Evolutionary conservation across 2,329 filamentous ascomycete species (phyloP), one percentile per base, ranked within the genome.

Genomic region (Plectosphaerella plurivora): DNA sequence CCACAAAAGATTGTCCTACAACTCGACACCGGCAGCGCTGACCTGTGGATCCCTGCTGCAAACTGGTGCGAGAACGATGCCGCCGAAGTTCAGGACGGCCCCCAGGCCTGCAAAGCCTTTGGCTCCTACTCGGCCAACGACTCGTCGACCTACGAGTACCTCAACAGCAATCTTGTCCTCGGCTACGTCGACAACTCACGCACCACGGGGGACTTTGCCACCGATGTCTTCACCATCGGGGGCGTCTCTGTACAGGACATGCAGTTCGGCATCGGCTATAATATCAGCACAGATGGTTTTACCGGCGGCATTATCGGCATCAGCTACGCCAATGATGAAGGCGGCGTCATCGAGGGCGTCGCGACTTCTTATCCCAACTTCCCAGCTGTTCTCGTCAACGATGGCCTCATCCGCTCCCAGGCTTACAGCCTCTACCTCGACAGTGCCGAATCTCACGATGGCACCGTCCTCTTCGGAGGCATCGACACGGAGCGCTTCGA

Each of bases 401-500:
- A 88, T 60, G 81, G 79, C 42, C 64, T 80, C 49, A 88, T 89
- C 62, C 74, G 77, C 51, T 76, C 75, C 25, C 81, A 82, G 59
- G 83, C 84, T 4, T 91, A 88, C 69, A 89, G 85, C 55, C 68
- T 91, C 24, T 90, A 85, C 73, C 73, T 83, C 7, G 22, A 42
- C 24, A 51, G 51, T 45, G 41, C 52, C 8, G 77, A 84, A 56
- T 73, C 86, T 22, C 81, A 69, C 60, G 82, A 75, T 0, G 88
- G 88, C 51, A 84, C 73, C 54, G 84, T 92, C 51, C 71, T 92
- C 1, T 92, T 92, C 59, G 88, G 88, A 28, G 88, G 89, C 28
- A 79, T 92, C 53, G 86, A 92, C 67, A 81, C 76, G 3, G 81
- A 71, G 20, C 83, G 86, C 57, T 92, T 81, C 64, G 63, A 70